phyloP scores from a whole-genome alignment of 78 protist genomes.

The Parvularia atlantis region DNA sequence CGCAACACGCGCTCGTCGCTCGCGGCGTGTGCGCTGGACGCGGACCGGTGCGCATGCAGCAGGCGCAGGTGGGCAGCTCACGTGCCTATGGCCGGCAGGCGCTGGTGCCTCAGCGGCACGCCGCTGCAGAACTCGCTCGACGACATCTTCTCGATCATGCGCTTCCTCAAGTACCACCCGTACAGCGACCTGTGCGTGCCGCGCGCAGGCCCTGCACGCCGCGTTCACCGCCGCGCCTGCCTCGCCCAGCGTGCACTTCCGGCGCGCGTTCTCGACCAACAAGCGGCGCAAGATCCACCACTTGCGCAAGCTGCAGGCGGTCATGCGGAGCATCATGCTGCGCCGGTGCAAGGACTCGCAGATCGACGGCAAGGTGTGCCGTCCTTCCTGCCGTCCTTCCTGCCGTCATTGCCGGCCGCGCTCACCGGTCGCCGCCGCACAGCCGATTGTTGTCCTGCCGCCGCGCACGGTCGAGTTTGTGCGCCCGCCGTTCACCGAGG shows the following conservation, averaged over 20 bases:
- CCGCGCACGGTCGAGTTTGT: background rate
- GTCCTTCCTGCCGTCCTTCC: too few species aligned
- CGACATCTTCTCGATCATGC: constrained; percentile 24
- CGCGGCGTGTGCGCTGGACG: too few species aligned
- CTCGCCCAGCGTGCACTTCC: background rate
- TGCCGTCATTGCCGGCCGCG: too few species aligned
- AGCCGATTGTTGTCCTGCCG: background rate
- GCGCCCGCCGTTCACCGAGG: background rate
- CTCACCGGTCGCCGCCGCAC: too few species aligned
- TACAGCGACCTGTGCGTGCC: constrained; percentile 2
- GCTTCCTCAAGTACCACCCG: background rate
- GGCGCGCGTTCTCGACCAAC: too few species aligned
- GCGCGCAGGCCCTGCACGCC: background rate
- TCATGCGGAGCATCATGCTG: background rate
- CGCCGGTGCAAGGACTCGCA: constrained; percentile 8
- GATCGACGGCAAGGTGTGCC: background rate
- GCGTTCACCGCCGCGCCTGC: too few species aligned
- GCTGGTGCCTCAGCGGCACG: constrained; percentile 51
- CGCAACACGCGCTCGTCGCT: too few species aligned
- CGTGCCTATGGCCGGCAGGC: constrained; percentile 1
- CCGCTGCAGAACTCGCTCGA: constrained; percentile 35
- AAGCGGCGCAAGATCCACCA: background rate
- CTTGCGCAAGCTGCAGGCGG: background rate
- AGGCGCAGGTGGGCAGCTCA: too few species aligned
- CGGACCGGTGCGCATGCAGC: background rate